Percentiles rank a stretch among this genome's conserved stretches.
Evolutionary conservation across 176 grass and related monocot genomes (phyloP).

Genomic region (Oryza coarctata): DNA sequence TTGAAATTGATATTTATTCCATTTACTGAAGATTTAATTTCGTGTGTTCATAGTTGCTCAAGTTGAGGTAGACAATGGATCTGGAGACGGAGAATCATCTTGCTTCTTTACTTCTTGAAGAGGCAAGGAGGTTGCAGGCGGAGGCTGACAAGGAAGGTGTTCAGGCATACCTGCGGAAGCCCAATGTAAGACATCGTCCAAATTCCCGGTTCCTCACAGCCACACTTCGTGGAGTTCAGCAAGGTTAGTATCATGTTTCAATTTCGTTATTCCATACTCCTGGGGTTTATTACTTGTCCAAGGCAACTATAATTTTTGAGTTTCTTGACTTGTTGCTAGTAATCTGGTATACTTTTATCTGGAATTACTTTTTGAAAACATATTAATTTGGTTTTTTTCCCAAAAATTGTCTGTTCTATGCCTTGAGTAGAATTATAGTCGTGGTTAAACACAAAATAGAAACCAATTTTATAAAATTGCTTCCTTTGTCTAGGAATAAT

Average conservation of each 20-base stretch:
- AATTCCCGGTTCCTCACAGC: conserved; percentile 93
- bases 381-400: not conserved
- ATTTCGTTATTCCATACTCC: not conserved
- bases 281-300: not conserved
- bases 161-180: conserved; percentile 60
- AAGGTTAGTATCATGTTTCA: conserved; percentile 53
- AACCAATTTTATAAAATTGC: not conserved
- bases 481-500: not conserved
- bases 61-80: conserved; percentile 60
- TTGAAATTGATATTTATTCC: not conserved
- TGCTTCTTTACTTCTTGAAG: conserved; percentile 72
- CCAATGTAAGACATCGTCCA: conserved; percentile 68
- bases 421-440: not conserved
- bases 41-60: not conserved
- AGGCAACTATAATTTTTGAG: not conserved
- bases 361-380: not conserved
- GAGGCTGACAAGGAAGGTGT: conserved; percentile 88
- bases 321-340: not conserved
- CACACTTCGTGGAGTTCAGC: conserved; percentile 86
- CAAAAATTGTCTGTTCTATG: not conserved
- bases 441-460: not conserved
- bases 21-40: not conserved
- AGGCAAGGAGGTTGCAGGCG: conserved; percentile 64
- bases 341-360: conserved; percentile 2
- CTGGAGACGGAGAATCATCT: conserved; percentile 79